Percentiles rank a stretch among this genome's conserved stretches.
Evolutionary conservation across 805 yeast species (phyloP).

Genomic region (Saturnispora gosingensis): DNA sequence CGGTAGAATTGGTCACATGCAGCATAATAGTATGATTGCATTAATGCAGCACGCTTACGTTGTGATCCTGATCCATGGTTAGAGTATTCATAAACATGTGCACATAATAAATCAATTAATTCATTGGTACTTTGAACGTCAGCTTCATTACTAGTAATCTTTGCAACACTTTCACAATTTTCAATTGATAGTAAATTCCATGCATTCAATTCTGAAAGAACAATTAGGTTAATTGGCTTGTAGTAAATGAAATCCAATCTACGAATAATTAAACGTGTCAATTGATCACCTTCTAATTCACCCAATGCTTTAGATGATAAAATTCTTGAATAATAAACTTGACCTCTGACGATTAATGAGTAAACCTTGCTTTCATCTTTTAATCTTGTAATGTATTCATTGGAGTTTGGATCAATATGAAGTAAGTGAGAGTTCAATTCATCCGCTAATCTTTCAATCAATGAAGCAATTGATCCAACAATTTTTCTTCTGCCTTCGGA

Average conservation of each 20-base stretch:
- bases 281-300: slow-evolving; percentile 43
- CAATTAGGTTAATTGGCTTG: slow-evolving; percentile 73
- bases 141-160: slow-evolving; percentile 18
- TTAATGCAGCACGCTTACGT: slow-evolving; percentile 76
- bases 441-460: slow-evolving; percentile 89
- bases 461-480: slow-evolving; percentile 76
- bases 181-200: slow-evolving; percentile 40
- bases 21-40: slow-evolving; percentile 85
- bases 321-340: slow-evolving; percentile 69
- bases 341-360: slow-evolving; percentile 71
- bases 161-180: slow-evolving; percentile 31
- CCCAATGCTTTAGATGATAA: slow-evolving; percentile 35
- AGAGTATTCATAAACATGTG: slow-evolving; percentile 42
- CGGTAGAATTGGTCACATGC: slow-evolving; percentile 72
- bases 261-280: slow-evolving; percentile 68
- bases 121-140: slow-evolving; percentile 32
- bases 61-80: slow-evolving; percentile 50
- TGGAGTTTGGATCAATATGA: slow-evolving; percentile 87
- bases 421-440: slow-evolving; percentile 85
- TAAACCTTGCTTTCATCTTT: slow-evolving; percentile 78
- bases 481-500: slow-evolving; percentile 62
- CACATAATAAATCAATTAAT: slow-evolving; percentile 56
- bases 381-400: slow-evolving; percentile 84
- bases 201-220: slow-evolving; percentile 60
- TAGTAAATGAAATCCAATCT: slow-evolving; percentile 89